Conservation (phyloP, 2,329 filamentous ascomycete species). For the Sclerotinia nivalis region DNA sequence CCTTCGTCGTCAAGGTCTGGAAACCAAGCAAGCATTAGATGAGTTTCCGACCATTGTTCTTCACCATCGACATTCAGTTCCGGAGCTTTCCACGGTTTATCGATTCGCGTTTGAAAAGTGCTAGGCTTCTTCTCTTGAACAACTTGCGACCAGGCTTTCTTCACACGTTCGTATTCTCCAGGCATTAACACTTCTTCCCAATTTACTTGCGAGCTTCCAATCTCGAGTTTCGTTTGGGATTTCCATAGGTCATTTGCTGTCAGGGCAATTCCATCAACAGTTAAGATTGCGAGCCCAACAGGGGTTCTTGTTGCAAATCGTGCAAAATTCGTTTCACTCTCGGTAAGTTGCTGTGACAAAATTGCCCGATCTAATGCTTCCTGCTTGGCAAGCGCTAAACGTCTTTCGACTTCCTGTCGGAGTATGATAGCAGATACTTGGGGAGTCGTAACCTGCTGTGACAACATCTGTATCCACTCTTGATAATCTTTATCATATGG, state of each 20-base stretch:
- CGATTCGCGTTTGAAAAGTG: neutral
- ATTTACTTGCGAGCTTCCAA: slow-evolving; percentile 17
- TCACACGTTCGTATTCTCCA: slow-evolving; percentile 5
- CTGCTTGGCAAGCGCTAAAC: slow-evolving; percentile 38
- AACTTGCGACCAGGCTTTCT: slow-evolving; percentile 20
- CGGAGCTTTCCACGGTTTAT: slow-evolving; percentile 9
- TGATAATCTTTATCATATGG: slow-evolving; percentile 78
- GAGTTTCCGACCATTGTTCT: slow-evolving; percentile 1
- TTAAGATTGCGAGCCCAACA: slow-evolving; percentile 70
- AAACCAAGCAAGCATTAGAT: slow-evolving; percentile 27
- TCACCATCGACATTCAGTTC: slow-evolving; percentile 7
- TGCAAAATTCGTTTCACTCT: slow-evolving; percentile 65
- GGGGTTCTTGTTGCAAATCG: slow-evolving; percentile 72
- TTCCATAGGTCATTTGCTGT: slow-evolving; percentile 31
- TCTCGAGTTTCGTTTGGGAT: slow-evolving; percentile 18
- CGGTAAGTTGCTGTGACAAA: slow-evolving; percentile 64
- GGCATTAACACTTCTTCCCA: slow-evolving; percentile 17
- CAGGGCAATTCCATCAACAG: slow-evolving; percentile 54
- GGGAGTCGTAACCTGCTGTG: slow-evolving; percentile 62
- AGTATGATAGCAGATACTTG: slow-evolving; percentile 66
- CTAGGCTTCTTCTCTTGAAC: neutral
- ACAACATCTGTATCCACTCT: slow-evolving; percentile 38
- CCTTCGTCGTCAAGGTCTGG: slow-evolving; percentile 66
- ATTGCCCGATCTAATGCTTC: slow-evolving; percentile 68
- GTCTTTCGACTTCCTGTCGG: slow-evolving; percentile 29